Base-by-base conservation (phyloP, 2,329 filamentous ascomycete genomes). In the Aspergillus puulaauensis region DNA sequence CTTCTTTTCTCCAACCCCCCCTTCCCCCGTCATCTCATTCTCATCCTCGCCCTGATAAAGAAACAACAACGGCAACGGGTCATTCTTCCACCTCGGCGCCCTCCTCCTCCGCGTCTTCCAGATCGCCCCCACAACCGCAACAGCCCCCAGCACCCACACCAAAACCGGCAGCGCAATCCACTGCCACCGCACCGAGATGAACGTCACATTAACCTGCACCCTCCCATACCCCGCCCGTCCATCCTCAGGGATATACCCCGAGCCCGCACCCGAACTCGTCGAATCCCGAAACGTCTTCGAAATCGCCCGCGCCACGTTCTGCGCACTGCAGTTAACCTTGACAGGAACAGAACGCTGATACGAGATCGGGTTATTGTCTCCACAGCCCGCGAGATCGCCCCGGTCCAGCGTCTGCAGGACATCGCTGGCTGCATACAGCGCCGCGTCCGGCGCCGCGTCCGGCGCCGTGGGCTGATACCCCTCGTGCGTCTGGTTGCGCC, bases 141-240 rank as follows among this genome's bases (percentile, higher is more conserved):
- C 27, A n/a, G 50, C 46, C 1, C 56, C 59, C 23, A 64, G 19
- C 4, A 61, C 12, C 62, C 62, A 63, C 12, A 63, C 61, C 17
- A 63, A 4, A 0, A 21, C 35, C 15, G 61, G 61, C 17, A 63
- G 53, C 8, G 45, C 12, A 31, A 64, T 56, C 59, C 57, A 63
- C 35, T 52, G 46, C 62, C 61, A 64, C 17, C 49, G 52, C 23
- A 64, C 57, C 5, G 48, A 9, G 15, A 60, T 57, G 7, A 51
- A 33, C 19, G 17, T 57, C 2, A 39, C 23, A 48, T 44, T 33
- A 11, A n/a, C 27, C 33, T 0, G 48, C 2, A 6, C 33, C 7
- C 21, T 62, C 19, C 19, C 19, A 21, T 21, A 21, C 19, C 19
- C 19, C 19, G 19, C 3, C 19, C 19, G 19, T 21, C 3, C 19